Percentiles rank a stretch among this genome's conserved stretches.
phyloP scores from a whole-genome alignment of 495 filamentous ascomycete species.

The Neurospora tetraspora region DNA sequence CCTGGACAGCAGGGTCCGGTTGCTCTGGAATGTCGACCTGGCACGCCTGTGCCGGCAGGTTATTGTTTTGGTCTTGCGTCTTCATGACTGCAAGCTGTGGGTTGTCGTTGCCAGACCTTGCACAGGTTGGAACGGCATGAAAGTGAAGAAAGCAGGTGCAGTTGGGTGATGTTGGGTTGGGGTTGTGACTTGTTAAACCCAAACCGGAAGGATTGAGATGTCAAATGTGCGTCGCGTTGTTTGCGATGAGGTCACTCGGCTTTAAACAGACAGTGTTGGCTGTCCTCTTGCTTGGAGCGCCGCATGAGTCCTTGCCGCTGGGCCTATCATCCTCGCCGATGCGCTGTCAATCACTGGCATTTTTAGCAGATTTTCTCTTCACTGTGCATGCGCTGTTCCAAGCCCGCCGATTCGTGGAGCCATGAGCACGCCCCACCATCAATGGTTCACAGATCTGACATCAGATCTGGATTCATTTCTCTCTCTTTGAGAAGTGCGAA shows the following conservation, averaged over 20 bases:
- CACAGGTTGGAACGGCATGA: not conserved
- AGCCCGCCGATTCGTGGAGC: not conserved
- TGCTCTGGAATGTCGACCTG: conserved; percentile 3
- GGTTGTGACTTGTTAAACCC: not conserved
- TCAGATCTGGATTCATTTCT: not conserved
- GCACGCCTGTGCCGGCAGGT: not conserved
- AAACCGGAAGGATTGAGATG: not conserved
- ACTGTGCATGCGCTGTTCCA: not conserved
- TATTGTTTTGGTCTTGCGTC: not conserved
- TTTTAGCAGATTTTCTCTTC: not conserved
- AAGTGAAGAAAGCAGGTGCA: not conserved
- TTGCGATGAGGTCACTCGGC: not conserved
- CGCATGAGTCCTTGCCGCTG: not conserved
- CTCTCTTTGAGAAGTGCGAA: not conserved
- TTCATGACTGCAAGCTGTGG: not conserved
- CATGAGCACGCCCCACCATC: not conserved
- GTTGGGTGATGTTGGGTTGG: not conserved
- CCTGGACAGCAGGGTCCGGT: conserved; percentile 9
- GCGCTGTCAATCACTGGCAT: not conserved
- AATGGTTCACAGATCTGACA: not conserved
- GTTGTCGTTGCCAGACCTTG: not conserved
- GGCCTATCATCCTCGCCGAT: not conserved
- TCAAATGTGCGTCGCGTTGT: not conserved
- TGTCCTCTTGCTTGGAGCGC: not conserved
- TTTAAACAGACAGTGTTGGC: not conserved